Conservation (phyloP, 1,284 basidiomycete genomes). For the Chondrostereum purpureum region DNA sequence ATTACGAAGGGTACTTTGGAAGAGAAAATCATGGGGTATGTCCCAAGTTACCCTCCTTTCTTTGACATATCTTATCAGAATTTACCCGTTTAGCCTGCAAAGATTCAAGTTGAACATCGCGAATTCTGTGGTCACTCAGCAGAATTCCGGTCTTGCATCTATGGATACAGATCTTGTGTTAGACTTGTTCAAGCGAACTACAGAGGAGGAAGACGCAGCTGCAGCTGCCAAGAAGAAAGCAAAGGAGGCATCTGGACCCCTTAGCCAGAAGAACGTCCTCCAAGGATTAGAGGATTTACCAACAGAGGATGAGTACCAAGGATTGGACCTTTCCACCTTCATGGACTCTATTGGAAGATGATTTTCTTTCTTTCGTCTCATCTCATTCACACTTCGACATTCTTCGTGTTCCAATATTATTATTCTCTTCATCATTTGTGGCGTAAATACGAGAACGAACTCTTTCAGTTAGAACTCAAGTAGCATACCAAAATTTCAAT, state of each 20-base stretch:
- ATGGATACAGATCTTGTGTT: constrained; percentile 98
- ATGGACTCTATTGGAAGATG: constrained; percentile 64
- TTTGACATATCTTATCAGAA: constrained; percentile 3
- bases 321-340: constrained; percentile 79
- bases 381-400: too few species aligned
- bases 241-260: constrained; percentile 45
- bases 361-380: constrained; percentile 11
- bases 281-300: constrained; percentile 86
- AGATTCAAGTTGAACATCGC: constrained; percentile 99
- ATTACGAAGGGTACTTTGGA: constrained; percentile 97
- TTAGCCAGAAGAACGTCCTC: constrained; percentile 73
- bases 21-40: constrained; percentile 99
- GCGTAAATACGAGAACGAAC: not conserved
- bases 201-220: constrained; percentile 62
- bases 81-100: constrained; percentile 60
- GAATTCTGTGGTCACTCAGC: constrained; percentile 93
- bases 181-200: constrained; percentile 86
- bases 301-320: constrained; percentile 85
- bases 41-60: constrained; percentile 8
- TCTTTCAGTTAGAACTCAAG: not conserved
- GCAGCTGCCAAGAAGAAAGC: constrained; percentile 50
- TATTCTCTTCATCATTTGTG: constrained; percentile 16
- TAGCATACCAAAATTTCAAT: not conserved
- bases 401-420: constrained; percentile 14
- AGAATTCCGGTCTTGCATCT: constrained; percentile 87